phyloP scores from a whole-genome alignment of 257 asterid genomes.

The Nicotiana paniculata region DNA sequence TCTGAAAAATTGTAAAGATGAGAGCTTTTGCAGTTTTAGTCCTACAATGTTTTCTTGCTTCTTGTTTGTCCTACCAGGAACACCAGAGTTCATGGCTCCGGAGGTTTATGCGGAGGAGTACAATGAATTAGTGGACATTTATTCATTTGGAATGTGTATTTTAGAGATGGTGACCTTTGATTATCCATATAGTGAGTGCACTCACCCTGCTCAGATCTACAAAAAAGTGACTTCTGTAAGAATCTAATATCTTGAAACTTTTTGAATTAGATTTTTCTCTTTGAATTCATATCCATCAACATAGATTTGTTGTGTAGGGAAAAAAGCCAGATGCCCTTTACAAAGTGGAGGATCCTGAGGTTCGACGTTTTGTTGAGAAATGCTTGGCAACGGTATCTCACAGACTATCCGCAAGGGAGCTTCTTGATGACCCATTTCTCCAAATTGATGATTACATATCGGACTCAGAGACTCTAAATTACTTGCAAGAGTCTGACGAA shows the following conservation, averaged over 20 bases:
- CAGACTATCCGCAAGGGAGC: slow-evolving; percentile 83
- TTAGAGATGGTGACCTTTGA: slow-evolving; percentile 89
- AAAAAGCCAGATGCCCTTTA: slow-evolving; percentile 74
- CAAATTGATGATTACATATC: slow-evolving; percentile 41
- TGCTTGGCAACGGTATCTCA: slow-evolving; percentile 68
- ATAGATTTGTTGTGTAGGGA: slow-evolving; percentile 40
- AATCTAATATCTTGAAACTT: background rate
- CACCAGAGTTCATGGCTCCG: slow-evolving; percentile 97
- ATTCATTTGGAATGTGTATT: slow-evolving; percentile 86
- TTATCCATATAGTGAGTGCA: slow-evolving; percentile 84
- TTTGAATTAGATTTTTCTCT: background rate
- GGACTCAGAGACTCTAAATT: slow-evolving; percentile 39
- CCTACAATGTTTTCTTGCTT: background rate
- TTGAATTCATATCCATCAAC: background rate
- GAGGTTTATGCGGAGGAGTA: slow-evolving; percentile 82
- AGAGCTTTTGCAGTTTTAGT: background rate
- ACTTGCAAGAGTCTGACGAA: slow-evolving; percentile 37
- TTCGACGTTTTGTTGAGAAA: slow-evolving; percentile 78
- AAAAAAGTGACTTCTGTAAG: slow-evolving; percentile 84
- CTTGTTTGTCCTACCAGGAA: slow-evolving; percentile 30
- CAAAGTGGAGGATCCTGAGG: slow-evolving; percentile 71
- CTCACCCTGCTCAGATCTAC: slow-evolving; percentile 84
- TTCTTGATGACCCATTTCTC: slow-evolving; percentile 79
- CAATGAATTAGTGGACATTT: slow-evolving; percentile 78
- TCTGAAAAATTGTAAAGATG: background rate